Evolutionary conservation across 805 yeast species (phyloP), one percentile per base, ranked within the genome.

Genomic region (Suhomyces pyralidae): DNA sequence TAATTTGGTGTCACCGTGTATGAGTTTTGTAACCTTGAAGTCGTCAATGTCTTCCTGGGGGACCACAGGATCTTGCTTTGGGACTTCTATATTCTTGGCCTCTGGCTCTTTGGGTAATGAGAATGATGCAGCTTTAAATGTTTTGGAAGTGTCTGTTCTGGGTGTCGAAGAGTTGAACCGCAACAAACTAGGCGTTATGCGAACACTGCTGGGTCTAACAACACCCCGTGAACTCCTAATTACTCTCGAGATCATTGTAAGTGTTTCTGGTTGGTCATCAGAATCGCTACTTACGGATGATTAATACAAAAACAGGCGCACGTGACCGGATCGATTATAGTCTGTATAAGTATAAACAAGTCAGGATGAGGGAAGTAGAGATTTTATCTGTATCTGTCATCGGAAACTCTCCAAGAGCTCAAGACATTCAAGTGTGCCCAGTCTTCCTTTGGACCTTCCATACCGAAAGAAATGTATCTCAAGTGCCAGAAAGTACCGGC

Each of bases 371-470:
- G 20, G 48, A 24, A 3, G 28, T 22, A 42, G 2, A 20, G 10
- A 14, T 22, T 9, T 45, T 55, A 64, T 40, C 58, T 59, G 62
- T 68, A 70, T 51, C 69, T 63, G 52, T 75, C 79, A 56, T 73
- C 69, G 48, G 71, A 60, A 46, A 75, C 64, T 64, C 73, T 74
- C 80, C 80, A 75, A 12, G 77, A 64, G 9, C 62, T 57, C 55
- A 75, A 68, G 49, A 73, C 60, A 57, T 71, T 73, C 61, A 72
- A 70, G 62, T 73, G 72, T 14, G 61, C 55, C 71, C 71, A 75
- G 56, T 73, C 57, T 54, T 61, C 65, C 59, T 71, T 73, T 44
- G 76, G 71, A 25, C 80, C 80, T 51, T 71, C 78, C 76, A 76
- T 68, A 55, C 80, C 80, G 58, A 68, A 73, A 10, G 77, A 65